These are phyloP conservation scores for Amanita subjunquillea DNA, from an alignment of 768 basidiomycete species.

Conservation along the genomic window DNA sequence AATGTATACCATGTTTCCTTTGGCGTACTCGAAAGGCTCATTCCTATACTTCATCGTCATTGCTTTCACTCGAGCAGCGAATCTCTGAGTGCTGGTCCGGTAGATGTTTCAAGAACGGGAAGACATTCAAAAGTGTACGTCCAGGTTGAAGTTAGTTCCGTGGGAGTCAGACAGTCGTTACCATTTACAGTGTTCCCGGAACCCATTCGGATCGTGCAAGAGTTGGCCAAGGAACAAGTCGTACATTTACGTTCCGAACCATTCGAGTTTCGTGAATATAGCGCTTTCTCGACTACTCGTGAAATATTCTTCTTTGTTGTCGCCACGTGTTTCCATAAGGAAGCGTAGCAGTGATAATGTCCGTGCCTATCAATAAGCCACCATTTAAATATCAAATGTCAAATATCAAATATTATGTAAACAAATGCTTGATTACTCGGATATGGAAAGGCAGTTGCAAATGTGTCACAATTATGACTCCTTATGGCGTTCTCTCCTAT, in stretches of 20 bases:
- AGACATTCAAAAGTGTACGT: not conserved
- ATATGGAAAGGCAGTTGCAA: no score
- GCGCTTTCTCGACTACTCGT: not conserved
- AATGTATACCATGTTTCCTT: not conserved
- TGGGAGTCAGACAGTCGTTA: not conserved
- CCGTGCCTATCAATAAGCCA: not conserved
- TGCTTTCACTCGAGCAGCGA: not conserved
- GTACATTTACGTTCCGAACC: no score
- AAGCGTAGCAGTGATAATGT: not conserved
- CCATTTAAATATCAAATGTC: no score
- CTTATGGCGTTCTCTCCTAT: no score
- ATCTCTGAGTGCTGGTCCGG: not conserved
- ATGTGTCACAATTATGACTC: no score
- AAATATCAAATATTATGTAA: no score
- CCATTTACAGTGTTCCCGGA: not conserved
- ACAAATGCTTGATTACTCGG: no score
- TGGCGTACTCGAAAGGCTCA: conserved; percentile 1
- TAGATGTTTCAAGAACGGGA: conserved; percentile 1
- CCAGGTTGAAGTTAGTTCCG: not conserved
- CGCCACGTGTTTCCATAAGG: not conserved
- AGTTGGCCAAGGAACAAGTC: not conserved
- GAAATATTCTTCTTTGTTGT: not conserved
- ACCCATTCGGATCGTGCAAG: not conserved
- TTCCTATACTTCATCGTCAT: not conserved
- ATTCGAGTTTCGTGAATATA: not conserved